Evolutionary conservation across 768 basidiomycete species (phyloP).

Genomic region (Hypholoma sublateritium): DNA sequence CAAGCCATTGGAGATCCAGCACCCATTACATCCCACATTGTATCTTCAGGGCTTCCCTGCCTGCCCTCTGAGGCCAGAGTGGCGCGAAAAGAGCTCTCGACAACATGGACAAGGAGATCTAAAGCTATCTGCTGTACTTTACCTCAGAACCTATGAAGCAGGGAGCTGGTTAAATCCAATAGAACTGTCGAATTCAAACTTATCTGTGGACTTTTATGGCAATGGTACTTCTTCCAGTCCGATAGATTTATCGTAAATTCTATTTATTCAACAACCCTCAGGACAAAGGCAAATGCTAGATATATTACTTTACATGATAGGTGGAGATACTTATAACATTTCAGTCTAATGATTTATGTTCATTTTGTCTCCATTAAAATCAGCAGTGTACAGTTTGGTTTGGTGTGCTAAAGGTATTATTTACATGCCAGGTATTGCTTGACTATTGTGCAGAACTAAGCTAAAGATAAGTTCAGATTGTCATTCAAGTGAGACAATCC

Average conservation of each 20-base stretch:
- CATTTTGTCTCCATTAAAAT: too few relatives aligned
- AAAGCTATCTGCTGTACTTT: neutral
- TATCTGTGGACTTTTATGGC: neutral
- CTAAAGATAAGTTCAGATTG: too few relatives aligned
- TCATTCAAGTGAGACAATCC: too few relatives aligned
- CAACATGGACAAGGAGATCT: neutral
- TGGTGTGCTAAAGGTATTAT: too few relatives aligned
- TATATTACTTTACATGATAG: conserved; percentile 27
- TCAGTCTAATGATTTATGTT: too few relatives aligned
- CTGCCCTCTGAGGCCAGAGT: neutral
- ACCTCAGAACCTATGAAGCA: neutral
- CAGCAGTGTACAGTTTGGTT: too few relatives aligned
- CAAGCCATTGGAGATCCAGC: neutral
- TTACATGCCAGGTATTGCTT: too few relatives aligned
- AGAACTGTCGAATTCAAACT: neutral
- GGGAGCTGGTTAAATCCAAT: neutral
- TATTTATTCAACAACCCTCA: neutral
- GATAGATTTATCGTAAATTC: neutral
- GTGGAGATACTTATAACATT: too few relatives aligned
- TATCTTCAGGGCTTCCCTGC: neutral
- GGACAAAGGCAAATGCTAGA: neutral
- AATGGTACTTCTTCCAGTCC: too few relatives aligned
- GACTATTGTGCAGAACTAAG: too few relatives aligned
- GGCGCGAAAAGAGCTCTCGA: neutral
- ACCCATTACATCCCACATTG: neutral